Evolutionary conservation across 352 stramenopile species (phyloP).

Genomic region (Phytophthora colocasiae): DNA sequence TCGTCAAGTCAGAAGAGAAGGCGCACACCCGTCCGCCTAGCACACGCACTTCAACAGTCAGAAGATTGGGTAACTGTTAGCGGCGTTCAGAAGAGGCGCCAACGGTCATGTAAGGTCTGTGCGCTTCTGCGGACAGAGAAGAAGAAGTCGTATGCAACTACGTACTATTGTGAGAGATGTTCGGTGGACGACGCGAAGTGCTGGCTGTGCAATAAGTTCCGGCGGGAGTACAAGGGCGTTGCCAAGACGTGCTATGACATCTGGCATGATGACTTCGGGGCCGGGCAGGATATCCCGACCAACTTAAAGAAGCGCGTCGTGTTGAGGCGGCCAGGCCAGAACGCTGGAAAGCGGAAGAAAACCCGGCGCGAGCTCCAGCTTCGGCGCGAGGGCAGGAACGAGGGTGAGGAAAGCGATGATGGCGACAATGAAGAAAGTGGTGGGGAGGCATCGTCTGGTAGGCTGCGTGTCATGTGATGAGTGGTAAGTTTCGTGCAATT

Average conservation of each 20-base stretch:
- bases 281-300: not conserved
- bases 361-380: not conserved
- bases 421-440: not conserved
- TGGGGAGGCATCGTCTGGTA: no score
- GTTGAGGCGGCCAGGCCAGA: not conserved
- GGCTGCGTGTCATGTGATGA: slow-evolving; percentile 1
- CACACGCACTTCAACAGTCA: not conserved
- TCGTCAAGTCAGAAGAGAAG: not conserved
- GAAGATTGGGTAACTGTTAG: not conserved
- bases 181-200: not conserved
- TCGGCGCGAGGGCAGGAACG: not conserved
- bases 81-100: not conserved
- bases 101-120: not conserved
- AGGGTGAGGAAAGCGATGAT: not conserved
- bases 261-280: not conserved
- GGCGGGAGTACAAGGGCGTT: not conserved
- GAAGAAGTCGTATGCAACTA: not conserved
- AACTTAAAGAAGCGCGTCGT: not conserved
- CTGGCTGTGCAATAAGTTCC: not conserved
- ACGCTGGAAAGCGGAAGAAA: not conserved
- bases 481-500: not conserved
- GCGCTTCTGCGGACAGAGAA: not conserved
- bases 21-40: not conserved
- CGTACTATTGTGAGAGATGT: not conserved
- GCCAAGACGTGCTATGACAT: not conserved